A percentile compares a stretch with the other conserved stretches of the same genome.
Evolutionary conservation across 495 filamentous ascomycete genomes (phyloP).

Genomic region (Penicillium turbatum): DNA sequence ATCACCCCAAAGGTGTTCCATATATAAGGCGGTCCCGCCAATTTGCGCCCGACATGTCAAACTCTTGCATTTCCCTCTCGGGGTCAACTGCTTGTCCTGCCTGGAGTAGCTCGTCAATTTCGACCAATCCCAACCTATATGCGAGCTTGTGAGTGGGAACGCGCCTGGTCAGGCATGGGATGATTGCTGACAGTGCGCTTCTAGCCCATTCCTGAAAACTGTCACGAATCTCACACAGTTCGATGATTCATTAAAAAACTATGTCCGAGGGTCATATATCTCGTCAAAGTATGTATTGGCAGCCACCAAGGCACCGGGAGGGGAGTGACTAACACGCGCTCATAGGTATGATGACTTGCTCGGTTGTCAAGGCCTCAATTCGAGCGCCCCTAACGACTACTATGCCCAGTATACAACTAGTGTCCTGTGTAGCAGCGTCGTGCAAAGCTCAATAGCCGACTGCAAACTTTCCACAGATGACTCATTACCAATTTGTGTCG

Average conservation of each 20-base stretch:
- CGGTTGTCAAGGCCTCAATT: conserved; percentile 74
- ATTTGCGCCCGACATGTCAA: conserved; percentile 31
- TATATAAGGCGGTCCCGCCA: conserved; percentile 2
- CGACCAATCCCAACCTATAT: conserved; percentile 60
- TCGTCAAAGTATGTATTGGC: conserved; percentile 60
- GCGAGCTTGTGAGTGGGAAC: conserved; percentile 66
- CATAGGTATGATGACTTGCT: conserved; percentile 51
- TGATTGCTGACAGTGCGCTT: conserved; percentile 22
- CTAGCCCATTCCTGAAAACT: conserved; percentile 79
- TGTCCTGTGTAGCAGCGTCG: conserved; percentile 88
- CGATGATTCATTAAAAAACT: conserved; percentile 68
- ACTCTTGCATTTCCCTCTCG: conserved; percentile 69
- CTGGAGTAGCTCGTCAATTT: conserved; percentile 77
- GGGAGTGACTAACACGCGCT: conserved; percentile 14
- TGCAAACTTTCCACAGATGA: conserved; percentile 62
- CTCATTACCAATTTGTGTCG: conserved; percentile 79
- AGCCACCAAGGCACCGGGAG: not conserved
- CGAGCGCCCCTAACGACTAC: conserved; percentile 73
- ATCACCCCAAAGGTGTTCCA: conserved; percentile 9
- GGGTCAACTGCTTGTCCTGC: conserved; percentile 79
- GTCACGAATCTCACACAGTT: conserved; percentile 75
- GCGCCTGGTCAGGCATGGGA: not conserved
- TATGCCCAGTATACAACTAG: conserved; percentile 94
- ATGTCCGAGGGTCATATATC: conserved; percentile 70
- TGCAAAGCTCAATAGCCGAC: conserved; percentile 78